Evolutionary conservation across 225 moss, liverwort and hornwort species (phyloP).

Genomic region (Antitrichia curtipendula): DNA sequence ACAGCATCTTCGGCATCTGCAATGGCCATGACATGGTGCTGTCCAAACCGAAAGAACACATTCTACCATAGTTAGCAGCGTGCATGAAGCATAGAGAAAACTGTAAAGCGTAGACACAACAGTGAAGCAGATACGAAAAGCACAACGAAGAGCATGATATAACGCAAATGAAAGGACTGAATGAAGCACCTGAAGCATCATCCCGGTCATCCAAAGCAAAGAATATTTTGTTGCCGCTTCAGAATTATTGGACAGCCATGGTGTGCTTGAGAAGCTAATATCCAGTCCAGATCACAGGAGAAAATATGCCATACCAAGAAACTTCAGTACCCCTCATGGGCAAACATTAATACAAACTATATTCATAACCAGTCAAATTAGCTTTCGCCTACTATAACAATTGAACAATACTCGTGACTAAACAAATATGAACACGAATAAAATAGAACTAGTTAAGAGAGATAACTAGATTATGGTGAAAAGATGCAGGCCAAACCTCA

Average conservation of each 20-base stretch:
- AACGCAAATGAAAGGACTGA: background rate
- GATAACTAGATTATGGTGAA: background rate
- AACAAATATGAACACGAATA: background rate
- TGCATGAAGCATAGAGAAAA: background rate
- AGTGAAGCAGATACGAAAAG: background rate
- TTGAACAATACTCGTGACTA: background rate
- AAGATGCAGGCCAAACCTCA: conserved; percentile 45
- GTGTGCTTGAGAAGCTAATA: conserved; percentile 85
- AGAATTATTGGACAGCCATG: conserved; percentile 74
- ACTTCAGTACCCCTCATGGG: background rate
- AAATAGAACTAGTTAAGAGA: background rate
- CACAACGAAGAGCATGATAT: background rate
- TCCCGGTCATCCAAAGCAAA: conserved; percentile 78
- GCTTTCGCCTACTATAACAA: background rate
- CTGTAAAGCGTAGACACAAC: background rate
- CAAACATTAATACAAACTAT: background rate
- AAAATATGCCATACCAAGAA: background rate
- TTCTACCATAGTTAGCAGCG: background rate
- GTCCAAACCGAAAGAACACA: conserved; percentile 2
- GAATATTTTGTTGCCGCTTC: conserved; percentile 65
- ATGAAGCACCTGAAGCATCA: conserved; percentile 70
- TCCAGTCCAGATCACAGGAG: background rate
- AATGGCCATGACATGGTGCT: conserved; percentile 95
- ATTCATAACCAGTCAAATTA: background rate
- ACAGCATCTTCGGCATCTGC: conserved; percentile 91